Evolutionary conservation across 2,329 filamentous ascomycete species (phyloP).

Genomic region (Bipolaris gigantea): DNA sequence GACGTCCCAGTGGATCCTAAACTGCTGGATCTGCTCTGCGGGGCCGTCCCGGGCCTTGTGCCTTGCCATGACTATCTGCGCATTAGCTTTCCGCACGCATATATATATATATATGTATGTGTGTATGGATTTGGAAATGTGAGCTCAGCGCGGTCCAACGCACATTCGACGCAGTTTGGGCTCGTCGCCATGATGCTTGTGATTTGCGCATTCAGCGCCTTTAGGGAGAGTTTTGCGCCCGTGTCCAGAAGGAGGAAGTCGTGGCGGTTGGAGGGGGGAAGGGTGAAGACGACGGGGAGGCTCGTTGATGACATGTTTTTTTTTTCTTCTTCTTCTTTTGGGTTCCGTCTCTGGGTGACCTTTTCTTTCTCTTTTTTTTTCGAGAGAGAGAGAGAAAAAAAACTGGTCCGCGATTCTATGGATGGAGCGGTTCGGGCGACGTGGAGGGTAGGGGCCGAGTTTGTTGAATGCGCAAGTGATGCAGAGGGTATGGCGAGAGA

Average conservation of each 20-base stretch:
- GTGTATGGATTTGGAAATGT: too few species aligned
- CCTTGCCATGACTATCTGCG: constrained; percentile 40
- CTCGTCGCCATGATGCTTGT: constrained; percentile 23
- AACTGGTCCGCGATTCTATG: too few species aligned
- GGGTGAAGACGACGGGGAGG: constrained; percentile 40
- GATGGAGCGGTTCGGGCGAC: too few species aligned
- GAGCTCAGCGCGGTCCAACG: too few species aligned
- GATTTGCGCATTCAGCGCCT: constrained; percentile 39
- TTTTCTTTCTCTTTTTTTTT: neutral
- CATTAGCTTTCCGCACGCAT: too few species aligned
- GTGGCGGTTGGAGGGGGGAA: constrained; percentile 38
- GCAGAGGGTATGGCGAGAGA: neutral
- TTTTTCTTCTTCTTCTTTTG: neutral
- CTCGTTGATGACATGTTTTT: neutral
- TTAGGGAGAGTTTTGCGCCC: constrained; percentile 25
- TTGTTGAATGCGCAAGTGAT: too few species aligned
- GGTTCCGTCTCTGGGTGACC: too few species aligned
- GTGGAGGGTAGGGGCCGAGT: too few species aligned
- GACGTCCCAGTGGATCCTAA: constrained; percentile 38
- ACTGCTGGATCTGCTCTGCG: constrained; percentile 33
- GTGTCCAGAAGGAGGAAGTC: constrained; percentile 37
- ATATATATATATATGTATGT: too few species aligned
- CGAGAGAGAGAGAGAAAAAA: too few species aligned
- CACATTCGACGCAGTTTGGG: constrained; percentile 40
- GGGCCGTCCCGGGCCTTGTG: constrained; percentile 30